A percentile compares a stretch with the other conserved stretches of the same genome.
Conservation (phyloP, 768 basidiomycete genomes). For the Suillus variegatus region DNA sequence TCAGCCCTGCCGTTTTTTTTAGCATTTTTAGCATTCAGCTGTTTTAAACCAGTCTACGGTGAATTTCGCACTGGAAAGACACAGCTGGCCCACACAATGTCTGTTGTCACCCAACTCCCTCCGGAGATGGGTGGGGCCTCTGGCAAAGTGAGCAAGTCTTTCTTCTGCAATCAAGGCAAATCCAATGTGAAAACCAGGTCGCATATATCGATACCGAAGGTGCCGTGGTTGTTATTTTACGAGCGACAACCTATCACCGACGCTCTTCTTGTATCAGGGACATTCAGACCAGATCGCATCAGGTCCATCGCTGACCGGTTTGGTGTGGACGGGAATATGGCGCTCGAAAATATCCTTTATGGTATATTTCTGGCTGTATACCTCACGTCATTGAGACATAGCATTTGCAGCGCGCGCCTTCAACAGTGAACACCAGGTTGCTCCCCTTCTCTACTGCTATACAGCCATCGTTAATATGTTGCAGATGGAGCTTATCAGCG, state of each 20-base stretch:
- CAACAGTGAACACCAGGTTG: conserved; percentile 90
- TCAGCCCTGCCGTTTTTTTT: background rate
- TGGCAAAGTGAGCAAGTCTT: conserved; percentile 64
- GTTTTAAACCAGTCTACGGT: conserved; percentile 69
- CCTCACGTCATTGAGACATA: conserved; percentile 12
- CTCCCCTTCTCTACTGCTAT: conserved; percentile 8
- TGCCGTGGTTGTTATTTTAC: conserved; percentile 13
- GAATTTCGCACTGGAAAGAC: conserved; percentile 97
- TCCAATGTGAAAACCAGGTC: conserved; percentile 47
- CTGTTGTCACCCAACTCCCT: conserved; percentile 87
- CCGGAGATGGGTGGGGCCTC: conserved; percentile 87
- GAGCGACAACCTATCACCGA: conserved; percentile 14
- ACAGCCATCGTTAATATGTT: conserved; percentile 11
- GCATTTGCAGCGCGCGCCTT: conserved; percentile 71
- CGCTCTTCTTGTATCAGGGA: conserved; percentile 51
- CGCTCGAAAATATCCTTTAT: conserved; percentile 89
- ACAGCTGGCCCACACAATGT: conserved; percentile 94
- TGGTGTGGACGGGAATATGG: conserved; percentile 88
- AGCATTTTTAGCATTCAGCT: conserved; percentile 2
- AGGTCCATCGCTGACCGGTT: conserved; percentile 89
- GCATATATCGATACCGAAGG: conserved; percentile 93
- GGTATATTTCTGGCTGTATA: conserved; percentile 41
- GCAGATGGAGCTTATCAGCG: conserved; percentile 90
- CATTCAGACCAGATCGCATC: conserved; percentile 93
- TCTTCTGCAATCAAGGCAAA: background rate